These are phyloP conservation scores for Aspergillus aculeatus DNA, from an alignment of 2,329 filamentous ascomycete genomes.

Conservation along the genomic window DNA sequence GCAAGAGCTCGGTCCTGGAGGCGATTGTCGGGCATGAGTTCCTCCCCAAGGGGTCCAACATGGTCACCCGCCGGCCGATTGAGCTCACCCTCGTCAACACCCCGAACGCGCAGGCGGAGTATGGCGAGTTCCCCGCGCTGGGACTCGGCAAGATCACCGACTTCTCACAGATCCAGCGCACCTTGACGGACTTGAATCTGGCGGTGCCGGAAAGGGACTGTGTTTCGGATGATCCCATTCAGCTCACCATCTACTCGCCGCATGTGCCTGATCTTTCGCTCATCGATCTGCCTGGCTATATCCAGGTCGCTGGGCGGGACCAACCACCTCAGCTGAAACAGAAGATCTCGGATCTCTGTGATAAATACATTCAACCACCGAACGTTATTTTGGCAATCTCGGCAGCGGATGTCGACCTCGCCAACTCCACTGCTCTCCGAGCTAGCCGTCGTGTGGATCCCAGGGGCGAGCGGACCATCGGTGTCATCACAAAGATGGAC, in stretches of 20 bases:
- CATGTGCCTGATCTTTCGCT: slow-evolving; percentile 93
- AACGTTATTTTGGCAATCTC: slow-evolving; percentile 98
- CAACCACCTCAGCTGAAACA: slow-evolving; percentile 90
- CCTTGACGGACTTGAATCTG: slow-evolving; percentile 88
- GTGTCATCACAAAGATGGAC: slow-evolving; percentile 99
- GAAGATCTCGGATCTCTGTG: slow-evolving; percentile 92
- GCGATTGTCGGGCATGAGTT: slow-evolving; percentile 98
- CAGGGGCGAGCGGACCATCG: slow-evolving; percentile 91
- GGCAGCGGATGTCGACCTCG: slow-evolving; percentile 92
- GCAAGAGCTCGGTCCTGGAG: slow-evolving; percentile 95
- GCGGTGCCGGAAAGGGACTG: slow-evolving; percentile 89
- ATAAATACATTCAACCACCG: slow-evolving; percentile 95
- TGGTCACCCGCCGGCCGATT: slow-evolving; percentile 95
- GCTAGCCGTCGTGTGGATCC: slow-evolving; percentile 91
- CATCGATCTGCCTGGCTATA: slow-evolving; percentile 95
- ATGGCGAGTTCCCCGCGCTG: slow-evolving; percentile 92
- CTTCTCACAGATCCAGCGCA: slow-evolving; percentile 79
- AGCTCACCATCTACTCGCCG: slow-evolving; percentile 90
- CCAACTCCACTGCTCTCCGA: slow-evolving; percentile 88
- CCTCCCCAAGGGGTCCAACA: slow-evolving; percentile 94
- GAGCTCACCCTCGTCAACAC: slow-evolving; percentile 96
- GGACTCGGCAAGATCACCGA: slow-evolving; percentile 87
- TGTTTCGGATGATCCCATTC: slow-evolving; percentile 94
- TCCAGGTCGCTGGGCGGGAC: slow-evolving; percentile 88
- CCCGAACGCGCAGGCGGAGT: slow-evolving; percentile 79